A percentile compares a stretch with the other conserved stretches of the same genome.
Conservation (phyloP, 2,329 filamentous ascomycete species). For the Fusarium illudens region DNA sequence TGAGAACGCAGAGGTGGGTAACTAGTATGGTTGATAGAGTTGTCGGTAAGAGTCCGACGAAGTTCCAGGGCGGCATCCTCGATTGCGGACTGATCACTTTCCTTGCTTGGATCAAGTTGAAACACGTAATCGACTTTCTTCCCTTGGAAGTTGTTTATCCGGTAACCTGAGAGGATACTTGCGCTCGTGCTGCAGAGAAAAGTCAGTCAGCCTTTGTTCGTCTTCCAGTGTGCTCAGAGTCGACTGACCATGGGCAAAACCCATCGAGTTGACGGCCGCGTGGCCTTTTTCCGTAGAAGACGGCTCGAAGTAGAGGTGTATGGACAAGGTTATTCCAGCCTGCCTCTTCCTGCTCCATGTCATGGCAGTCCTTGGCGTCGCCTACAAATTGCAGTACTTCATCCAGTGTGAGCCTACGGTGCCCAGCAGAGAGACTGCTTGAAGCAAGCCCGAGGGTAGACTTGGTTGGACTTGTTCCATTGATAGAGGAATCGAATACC, state of each 20-base stretch:
- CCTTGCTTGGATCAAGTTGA: not conserved
- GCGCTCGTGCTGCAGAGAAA: not conserved
- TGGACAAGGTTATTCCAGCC: slow-evolving; percentile 18
- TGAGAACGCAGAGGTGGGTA: not conserved
- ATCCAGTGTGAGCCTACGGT: not conserved
- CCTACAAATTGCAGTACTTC: not conserved
- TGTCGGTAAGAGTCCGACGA: not conserved
- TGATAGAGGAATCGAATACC: not conserved
- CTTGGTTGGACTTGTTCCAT: not conserved
- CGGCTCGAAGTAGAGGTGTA: not conserved
- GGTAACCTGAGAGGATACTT: slow-evolving; percentile 3
- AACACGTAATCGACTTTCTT: slow-evolving; percentile 2
- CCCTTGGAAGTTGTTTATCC: not conserved
- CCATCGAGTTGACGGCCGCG: not conserved
- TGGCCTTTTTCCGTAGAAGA: not conserved
- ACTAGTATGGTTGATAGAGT: not conserved
- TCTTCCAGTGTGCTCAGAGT: too few relatives aligned
- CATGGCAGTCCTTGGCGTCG: not conserved
- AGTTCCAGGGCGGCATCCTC: not conserved
- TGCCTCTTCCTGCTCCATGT: not conserved
- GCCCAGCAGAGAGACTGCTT: not conserved
- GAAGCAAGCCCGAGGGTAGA: not conserved
- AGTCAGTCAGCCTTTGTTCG: not conserved
- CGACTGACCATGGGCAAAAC: not conserved
- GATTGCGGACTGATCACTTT: not conserved